Conservation (phyloP, 1,284 basidiomycete genomes). For the Omphalotus olearius region DNA sequence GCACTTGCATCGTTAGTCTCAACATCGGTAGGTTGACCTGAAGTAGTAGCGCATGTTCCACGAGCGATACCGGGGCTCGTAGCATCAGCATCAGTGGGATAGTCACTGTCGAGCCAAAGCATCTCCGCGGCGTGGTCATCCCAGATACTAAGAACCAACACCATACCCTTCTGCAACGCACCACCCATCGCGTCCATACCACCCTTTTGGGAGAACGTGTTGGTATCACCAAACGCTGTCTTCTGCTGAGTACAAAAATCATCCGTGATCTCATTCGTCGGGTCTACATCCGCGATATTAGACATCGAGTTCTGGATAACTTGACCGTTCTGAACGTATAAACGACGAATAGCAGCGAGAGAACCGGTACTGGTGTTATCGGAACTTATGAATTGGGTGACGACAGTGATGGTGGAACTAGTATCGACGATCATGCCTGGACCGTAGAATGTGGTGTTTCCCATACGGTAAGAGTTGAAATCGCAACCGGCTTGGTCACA, state of each 20-base stretch:
- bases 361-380: constrained; percentile 40
- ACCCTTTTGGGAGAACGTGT: constrained; percentile 39
- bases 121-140: constrained; percentile 49
- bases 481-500: constrained; percentile 51
- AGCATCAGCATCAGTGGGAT: constrained; percentile 39
- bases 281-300: constrained; percentile 36
- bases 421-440: constrained; percentile 39
- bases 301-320: constrained; percentile 45
- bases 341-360: constrained; percentile 49
- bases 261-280: constrained; percentile 35
- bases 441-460: constrained; percentile 45
- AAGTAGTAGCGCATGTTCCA: constrained; percentile 46
- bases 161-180: constrained; percentile 44
- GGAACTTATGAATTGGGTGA: constrained; percentile 51
- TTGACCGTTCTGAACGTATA: constrained; percentile 51
- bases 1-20: constrained; percentile 36
- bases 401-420: constrained; percentile 43
- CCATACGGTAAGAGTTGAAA: constrained; percentile 58
- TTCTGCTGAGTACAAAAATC: constrained; percentile 39
- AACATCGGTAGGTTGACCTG: constrained; percentile 42
- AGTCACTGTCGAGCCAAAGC: constrained; percentile 59
- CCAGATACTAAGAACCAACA: constrained; percentile 52
- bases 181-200: constrained; percentile 41
- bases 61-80: constrained; percentile 45
- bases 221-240: constrained; percentile 38